phyloP scores from a whole-genome alignment of 768 basidiomycete species.

The Suillus brevipes region DNA sequence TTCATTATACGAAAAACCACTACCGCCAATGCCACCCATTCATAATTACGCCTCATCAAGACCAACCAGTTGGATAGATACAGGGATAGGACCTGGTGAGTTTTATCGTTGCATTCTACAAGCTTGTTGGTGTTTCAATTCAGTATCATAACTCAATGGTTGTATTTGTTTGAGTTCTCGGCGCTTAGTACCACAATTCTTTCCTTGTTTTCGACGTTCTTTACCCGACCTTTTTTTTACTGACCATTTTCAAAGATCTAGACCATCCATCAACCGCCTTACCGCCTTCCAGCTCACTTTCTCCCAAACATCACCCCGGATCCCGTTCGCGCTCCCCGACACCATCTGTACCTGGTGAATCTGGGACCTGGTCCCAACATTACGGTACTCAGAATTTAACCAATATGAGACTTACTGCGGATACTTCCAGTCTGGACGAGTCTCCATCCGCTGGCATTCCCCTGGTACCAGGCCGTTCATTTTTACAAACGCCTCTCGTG shows the following conservation, averaged over 20 bases:
- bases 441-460: slow-evolving; percentile 20
- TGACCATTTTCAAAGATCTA: slow-evolving; percentile 25
- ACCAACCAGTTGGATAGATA: slow-evolving; percentile 28
- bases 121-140: not conserved
- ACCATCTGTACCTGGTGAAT: slow-evolving; percentile 30
- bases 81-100: slow-evolving; percentile 21
- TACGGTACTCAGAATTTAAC: slow-evolving; percentile 17
- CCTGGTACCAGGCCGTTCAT: slow-evolving; percentile 21
- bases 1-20: slow-evolving; percentile 35
- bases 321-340: slow-evolving; percentile 43
- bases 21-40: slow-evolving; percentile 34
- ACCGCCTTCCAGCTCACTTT: slow-evolving; percentile 34
- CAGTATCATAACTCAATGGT: not conserved
- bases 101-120: slow-evolving; percentile 5
- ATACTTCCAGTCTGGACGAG: slow-evolving; percentile 14
- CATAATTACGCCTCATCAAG: slow-evolving; percentile 12
- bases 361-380: slow-evolving; percentile 27
- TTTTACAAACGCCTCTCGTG: slow-evolving; percentile 36
- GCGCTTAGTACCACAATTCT: slow-evolving; percentile 25
- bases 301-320: slow-evolving; percentile 28
- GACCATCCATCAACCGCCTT: slow-evolving; percentile 33
- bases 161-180: slow-evolving; percentile 13
- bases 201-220: slow-evolving; percentile 19
- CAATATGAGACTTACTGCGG: slow-evolving; percentile 21
- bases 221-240: slow-evolving; percentile 14